A percentile compares a stretch with the other conserved stretches of the same genome.
These are phyloP conservation scores for Ogataea chonburiensis DNA, from an alignment of 805 yeast species.

Conservation along the genomic window DNA sequence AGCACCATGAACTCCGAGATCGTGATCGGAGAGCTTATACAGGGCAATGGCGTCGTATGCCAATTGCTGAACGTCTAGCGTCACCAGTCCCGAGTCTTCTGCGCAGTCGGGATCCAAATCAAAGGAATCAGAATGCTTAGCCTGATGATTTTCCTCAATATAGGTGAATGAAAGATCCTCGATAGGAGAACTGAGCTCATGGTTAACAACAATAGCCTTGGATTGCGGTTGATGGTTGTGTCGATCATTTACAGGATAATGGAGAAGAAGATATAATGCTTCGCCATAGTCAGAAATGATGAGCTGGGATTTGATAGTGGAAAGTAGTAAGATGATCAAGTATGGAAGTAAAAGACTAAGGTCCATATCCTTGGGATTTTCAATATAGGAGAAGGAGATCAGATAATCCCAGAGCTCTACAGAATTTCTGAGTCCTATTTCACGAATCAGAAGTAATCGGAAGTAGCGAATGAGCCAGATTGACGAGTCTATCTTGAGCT, in stretches of 20 bases:
- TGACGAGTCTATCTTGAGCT: constrained; percentile 48
- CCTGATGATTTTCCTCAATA: constrained; percentile 24
- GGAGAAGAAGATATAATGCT: constrained; percentile 46
- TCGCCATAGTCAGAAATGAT: constrained; percentile 53
- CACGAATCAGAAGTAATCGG: constrained; percentile 46
- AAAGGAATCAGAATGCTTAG: constrained; percentile 13
- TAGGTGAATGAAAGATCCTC: constrained; percentile 24
- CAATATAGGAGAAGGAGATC: constrained; percentile 32
- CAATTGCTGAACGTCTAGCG: constrained; percentile 16
- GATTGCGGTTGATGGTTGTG: constrained; percentile 9
- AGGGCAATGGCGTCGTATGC: constrained; percentile 23
- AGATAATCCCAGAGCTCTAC: constrained; percentile 51
- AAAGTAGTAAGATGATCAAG: constrained; percentile 42
- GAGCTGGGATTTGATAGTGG: constrained; percentile 43
- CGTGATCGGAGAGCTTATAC: constrained; percentile 17
- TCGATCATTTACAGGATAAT: constrained; percentile 39
- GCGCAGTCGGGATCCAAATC: constrained; percentile 2
- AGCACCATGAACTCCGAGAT: constrained; percentile 12
- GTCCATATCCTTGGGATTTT: constrained; percentile 15
- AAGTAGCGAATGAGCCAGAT: constrained; percentile 56
- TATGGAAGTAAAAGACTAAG: constrained; percentile 40
- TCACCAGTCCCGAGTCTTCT: constrained; percentile 7
- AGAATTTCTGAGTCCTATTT: constrained; percentile 40
- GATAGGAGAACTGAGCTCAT: constrained; percentile 9
- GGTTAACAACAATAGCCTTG: constrained; percentile 18